phyloP scores from a whole-genome alignment of 1,284 basidiomycete genomes.

The Ceratobasidium sp. region DNA sequence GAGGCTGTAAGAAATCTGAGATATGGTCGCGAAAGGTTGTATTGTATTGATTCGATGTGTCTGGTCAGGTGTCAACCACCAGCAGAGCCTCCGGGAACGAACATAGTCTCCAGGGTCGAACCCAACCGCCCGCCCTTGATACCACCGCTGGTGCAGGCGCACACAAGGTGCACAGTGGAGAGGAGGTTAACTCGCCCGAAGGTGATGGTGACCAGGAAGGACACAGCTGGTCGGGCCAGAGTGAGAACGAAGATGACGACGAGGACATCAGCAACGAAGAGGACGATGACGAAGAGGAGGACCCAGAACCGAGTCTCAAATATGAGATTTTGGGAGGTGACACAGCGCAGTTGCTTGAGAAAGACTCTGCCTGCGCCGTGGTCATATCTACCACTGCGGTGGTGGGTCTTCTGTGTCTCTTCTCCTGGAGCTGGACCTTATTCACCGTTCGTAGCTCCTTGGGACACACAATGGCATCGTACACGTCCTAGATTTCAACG shows the following conservation, averaged over 20 bases:
- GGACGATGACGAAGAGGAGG: constrained; percentile 70
- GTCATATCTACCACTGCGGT: constrained; percentile 80
- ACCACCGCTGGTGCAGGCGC: not conserved
- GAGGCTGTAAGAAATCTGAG: not conserved
- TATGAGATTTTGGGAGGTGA: constrained; percentile 85
- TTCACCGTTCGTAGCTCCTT: constrained; percentile 66
- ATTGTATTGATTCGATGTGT: not conserved
- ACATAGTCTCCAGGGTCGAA: not conserved
- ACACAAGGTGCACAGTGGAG: constrained; percentile 18
- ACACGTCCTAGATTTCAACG: constrained; percentile 83
- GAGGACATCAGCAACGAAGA: constrained; percentile 51
- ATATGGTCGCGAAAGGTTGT: not conserved
- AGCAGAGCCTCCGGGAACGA: not conserved
- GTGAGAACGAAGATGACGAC: constrained; percentile 45
- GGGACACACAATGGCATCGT: constrained; percentile 94
- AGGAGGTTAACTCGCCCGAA: constrained; percentile 42
- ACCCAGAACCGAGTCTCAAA: constrained; percentile 89
- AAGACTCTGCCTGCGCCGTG: constrained; percentile 87
- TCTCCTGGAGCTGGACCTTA: constrained; percentile 43
- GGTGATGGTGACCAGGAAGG: constrained; percentile 45
- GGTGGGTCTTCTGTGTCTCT: constrained; percentile 60
- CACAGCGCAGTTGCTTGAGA: constrained; percentile 82
- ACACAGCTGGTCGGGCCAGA: constrained; percentile 30
- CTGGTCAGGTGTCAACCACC: not conserved
- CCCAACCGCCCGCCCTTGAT: not conserved